phyloP scores from a whole-genome alignment of 164 flowering plant genomes.

The Sedum album region DNA sequence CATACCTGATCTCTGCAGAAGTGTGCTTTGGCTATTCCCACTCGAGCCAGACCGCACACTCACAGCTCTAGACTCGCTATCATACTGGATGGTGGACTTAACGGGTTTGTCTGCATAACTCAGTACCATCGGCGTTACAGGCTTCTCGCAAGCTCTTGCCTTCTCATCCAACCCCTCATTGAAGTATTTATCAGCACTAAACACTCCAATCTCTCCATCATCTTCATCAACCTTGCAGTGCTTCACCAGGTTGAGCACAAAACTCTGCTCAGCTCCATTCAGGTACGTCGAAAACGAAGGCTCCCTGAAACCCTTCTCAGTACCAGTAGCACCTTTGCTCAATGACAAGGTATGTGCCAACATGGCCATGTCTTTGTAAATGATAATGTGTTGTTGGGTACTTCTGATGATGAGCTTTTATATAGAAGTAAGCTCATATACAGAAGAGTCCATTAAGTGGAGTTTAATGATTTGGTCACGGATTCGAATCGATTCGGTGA shows the following conservation, averaged over 20 bases:
- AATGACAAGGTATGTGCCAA: not conserved
- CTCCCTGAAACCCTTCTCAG: not conserved
- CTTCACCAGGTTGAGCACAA: not conserved
- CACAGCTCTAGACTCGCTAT: slow-evolving; percentile 22
- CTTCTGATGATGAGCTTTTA: not conserved
- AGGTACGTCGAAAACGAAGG: not conserved
- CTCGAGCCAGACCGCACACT: slow-evolving; percentile 31
- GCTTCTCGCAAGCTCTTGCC: not conserved
- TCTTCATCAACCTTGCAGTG: slow-evolving; percentile 5
- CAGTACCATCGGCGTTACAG: not conserved
- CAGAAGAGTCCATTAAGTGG: too few species aligned
- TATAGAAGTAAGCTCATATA: not conserved
- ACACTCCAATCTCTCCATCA: slow-evolving; percentile 35
- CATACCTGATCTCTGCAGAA: slow-evolving; percentile 16
- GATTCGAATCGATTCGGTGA: not conserved
- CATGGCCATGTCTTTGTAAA: not conserved
- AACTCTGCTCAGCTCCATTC: not conserved
- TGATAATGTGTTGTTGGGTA: not conserved
- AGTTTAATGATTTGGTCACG: too few species aligned
- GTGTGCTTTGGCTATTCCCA: slow-evolving; percentile 31
- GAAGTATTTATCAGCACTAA: slow-evolving; percentile 54
- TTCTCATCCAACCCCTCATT: slow-evolving; percentile 24
- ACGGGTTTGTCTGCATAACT: not conserved
- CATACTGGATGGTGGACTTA: not conserved
- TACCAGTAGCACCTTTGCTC: not conserved